Evolutionary conservation across 495 filamentous ascomycete genomes (phyloP), one percentile per base, ranked within the genome.

Genomic region (Hypomontagnella submonticulosa): DNA sequence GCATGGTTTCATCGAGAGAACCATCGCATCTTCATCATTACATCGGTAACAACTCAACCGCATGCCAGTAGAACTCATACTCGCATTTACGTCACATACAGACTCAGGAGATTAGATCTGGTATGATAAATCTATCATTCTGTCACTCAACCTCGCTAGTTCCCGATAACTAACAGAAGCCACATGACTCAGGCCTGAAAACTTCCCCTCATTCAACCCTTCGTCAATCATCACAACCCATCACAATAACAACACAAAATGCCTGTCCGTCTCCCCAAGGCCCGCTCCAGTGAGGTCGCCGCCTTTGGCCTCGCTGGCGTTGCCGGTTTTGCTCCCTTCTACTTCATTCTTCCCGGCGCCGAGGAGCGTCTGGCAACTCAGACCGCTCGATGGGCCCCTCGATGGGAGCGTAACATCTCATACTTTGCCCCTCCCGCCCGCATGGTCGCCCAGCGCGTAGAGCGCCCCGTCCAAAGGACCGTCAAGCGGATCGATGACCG

Each of bases 401-500:
- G 73, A 20, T 83, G 81, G 81, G 77, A 83, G 65, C 76, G 79
- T 48, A 82, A 79, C 74, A 82, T 74, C 54, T 77, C 68, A 10
- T 75, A 75, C 71, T 76, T 83, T 66, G 74, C 73, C 55, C 66
- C 71, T 19, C 79, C 79, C 19, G 76, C 77, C 23, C 76, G 77
- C 67, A 74, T 76, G 6, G 62, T 79, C 54, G 75, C 80, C 50
- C 76, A 78, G 57, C 70, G 76, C 2, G 69, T 79, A 48, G 70
- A 77, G 11, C 81, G 80, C 4, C 77, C 76, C 43, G 52, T 80
- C 10, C 72, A 76, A 15, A 67, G 71, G 38, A 74, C 77, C 12
- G 76, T 82, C 27, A 72, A 78, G 61, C 67, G 38, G 34, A 62
- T 82, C 34, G 79, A 81, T 47, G 50, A 73, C 51, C 60, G 66